Evolutionary conservation across 371 early-diverging fungal genomes (phyloP), one percentile per base, ranked within the genome.

Genomic region (Lichtheimia corymbifera): DNA sequence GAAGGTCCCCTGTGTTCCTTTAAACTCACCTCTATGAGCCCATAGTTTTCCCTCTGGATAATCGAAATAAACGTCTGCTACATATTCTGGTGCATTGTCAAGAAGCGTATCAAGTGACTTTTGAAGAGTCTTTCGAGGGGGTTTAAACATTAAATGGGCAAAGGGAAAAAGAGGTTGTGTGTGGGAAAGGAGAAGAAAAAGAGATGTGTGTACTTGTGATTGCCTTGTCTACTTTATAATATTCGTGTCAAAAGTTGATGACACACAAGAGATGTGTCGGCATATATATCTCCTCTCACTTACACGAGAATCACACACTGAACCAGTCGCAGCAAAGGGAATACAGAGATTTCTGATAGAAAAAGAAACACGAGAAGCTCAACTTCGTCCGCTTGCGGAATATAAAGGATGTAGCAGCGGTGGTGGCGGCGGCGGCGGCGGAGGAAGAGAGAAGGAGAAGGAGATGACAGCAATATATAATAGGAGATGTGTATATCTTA

Each of bases 21-120:
- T 0, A 11, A 35, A 35, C 35, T 4, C 61, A 80, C 80, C 80
- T 73, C 69, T 54, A 60, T 80, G 80, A 17, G 80, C 80, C 71
- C 70, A 73, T 12, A 74, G 59, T 55, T 71, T 66, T 24, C 51
- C 50, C 6, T 58, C 55, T 20, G 64, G 61, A 65, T 65, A 73
- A 40, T 53, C 59, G 53, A 80, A 74, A 40, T 67, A 71, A 17
- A 80, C 68, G 60, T 80, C 80, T 40, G 77, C 75, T 22, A 73
- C 59, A 53, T 77, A 80, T 50, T 76, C 73, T 61, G 68, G 65
- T 13, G 77, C 71, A 35, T 66, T 62, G 20, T 74, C 67, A 2
- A 73, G 53, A 47, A 77, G 28, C 28, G 55, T 70, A 18, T 65
- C 65, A 24, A 77, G 69, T 45, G 75, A 72, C 53, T 55, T 24